Evolutionary conservation across 768 basidiomycete species (phyloP).

Genomic region (Coprinopsis sp.): DNA sequence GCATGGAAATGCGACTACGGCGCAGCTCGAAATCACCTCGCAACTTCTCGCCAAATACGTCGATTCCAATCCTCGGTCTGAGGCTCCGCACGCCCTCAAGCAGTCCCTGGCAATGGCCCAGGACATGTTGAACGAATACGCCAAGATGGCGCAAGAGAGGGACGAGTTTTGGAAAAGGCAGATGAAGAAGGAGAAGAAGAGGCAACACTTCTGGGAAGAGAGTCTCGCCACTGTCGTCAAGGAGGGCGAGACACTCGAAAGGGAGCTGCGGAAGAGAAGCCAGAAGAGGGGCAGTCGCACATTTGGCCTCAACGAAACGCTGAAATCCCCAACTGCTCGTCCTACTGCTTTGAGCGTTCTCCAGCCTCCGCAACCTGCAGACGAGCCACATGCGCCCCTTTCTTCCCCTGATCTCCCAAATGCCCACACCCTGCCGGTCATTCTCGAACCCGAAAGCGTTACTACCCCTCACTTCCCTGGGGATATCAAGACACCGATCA

Average conservation of each 20-base stretch:
- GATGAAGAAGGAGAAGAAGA: slow-evolving; percentile 58
- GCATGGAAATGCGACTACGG: slow-evolving; percentile 61
- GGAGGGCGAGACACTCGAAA: slow-evolving; percentile 81
- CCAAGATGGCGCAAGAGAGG: slow-evolving; percentile 66
- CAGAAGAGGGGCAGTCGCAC: slow-evolving; percentile 56
- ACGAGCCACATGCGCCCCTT: slow-evolving; percentile 14
- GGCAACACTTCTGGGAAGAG: slow-evolving; percentile 82
- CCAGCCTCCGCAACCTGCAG: slow-evolving; percentile 5
- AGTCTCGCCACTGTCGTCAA: slow-evolving; percentile 80
- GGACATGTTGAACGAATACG: slow-evolving; percentile 59
- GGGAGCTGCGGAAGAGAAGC: slow-evolving; percentile 62
- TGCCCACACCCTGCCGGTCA: not conserved
- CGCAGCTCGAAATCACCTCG: slow-evolving; percentile 75
- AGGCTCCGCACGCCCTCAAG: slow-evolving; percentile 48
- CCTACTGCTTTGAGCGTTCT: slow-evolving; percentile 14
- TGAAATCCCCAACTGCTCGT: slow-evolving; percentile 17
- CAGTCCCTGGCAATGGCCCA: slow-evolving; percentile 57
- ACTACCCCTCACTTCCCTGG: slow-evolving; percentile 3
- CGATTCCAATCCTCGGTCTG: slow-evolving; percentile 18
- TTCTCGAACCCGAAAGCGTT: not conserved
- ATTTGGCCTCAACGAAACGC: slow-evolving; percentile 33
- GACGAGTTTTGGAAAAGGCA: slow-evolving; percentile 75
- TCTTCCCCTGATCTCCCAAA: not conserved
- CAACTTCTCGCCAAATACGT: slow-evolving; percentile 57
- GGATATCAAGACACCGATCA: slow-evolving; percentile 2